Evolutionary conservation across 352 stramenopile genomes (phyloP), one percentile per base, ranked within the genome.

Genomic region (Pythium angustatum): DNA sequence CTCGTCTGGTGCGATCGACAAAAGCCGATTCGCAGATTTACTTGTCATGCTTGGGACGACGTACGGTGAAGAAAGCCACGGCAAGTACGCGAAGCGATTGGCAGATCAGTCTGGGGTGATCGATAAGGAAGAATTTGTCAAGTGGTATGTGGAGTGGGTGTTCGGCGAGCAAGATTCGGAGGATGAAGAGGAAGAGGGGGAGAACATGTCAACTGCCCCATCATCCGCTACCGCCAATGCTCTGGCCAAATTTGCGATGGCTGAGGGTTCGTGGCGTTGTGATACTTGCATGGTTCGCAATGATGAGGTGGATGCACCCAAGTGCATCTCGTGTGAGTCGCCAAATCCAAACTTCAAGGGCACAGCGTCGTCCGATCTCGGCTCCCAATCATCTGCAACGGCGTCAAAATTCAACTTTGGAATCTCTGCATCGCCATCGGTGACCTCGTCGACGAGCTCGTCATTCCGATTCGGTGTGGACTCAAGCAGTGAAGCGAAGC

Each of bases 101-200:
- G 61, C 52, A 10, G 45, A 69, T 40, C 30, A 11, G 0, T 45
- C 58, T 21, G 66, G 66, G 5, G 36, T 64, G 1, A 59, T 73
- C 28, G n/a, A 19, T 3, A 60, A 67, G 27, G 60, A 66, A 19
- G 56, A 59, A 22, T 73, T 73, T 55, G 62, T 70, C n/a, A 19
- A 26, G n/a, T 73, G 66, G 66, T 73, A 73, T 22, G 53, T 73
- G 17, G 44, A 48, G 8, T 73, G 66, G 66, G 47, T 73, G 7
- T 67, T 73, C 47, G 62, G 45, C 19, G 73, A 87, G 58, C 62
- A 83, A 24, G 69, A 80, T 1, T 87, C 85, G 43, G 66, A 85
- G 8, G 69, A 70, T 43, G 40, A 68, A 44, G 31, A 66, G 31
- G 53, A 74, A 17, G 59, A 72, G 26, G 58, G 59, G 1, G 48